These are phyloP conservation scores for Phialophora tarda DNA, from an alignment of 2,329 filamentous ascomycete species.

Conservation along the genomic window DNA sequence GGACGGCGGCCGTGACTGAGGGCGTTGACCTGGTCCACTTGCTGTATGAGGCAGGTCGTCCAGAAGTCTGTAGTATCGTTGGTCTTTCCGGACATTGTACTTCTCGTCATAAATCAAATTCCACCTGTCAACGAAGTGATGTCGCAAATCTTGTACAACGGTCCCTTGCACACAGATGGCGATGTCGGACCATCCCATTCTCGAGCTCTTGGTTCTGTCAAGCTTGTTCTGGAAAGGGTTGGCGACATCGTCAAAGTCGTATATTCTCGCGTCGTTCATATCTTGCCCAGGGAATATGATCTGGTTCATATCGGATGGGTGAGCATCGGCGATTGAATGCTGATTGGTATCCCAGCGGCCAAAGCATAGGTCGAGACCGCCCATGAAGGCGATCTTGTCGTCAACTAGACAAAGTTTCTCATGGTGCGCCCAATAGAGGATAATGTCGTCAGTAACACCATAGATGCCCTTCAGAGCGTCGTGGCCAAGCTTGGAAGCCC, in stretches of 20 bases:
- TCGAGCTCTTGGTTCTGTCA: slow-evolving; percentile 75
- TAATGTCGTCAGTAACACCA: slow-evolving; percentile 78
- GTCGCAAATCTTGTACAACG: slow-evolving; percentile 73
- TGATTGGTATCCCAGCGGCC: slow-evolving; percentile 87
- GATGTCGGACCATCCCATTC: slow-evolving; percentile 94
- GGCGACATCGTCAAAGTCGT: slow-evolving; percentile 75
- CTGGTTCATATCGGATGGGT: slow-evolving; percentile 75
- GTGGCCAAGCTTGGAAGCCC: slow-evolving; percentile 67
- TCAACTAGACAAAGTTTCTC: slow-evolving; percentile 89
- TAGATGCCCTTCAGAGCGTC: slow-evolving; percentile 80
- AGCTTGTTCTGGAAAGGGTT: slow-evolving; percentile 88
- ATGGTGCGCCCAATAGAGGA: slow-evolving; percentile 91
- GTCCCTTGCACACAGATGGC: slow-evolving; percentile 76
- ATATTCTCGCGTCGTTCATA: slow-evolving; percentile 86
- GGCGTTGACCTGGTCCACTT: slow-evolving; percentile 44
- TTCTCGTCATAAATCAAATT: slow-evolving; percentile 89
- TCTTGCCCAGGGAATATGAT: slow-evolving; percentile 89
- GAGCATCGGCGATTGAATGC: slow-evolving; percentile 83
- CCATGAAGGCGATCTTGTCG: slow-evolving; percentile 83
- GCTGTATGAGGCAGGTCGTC: slow-evolving; percentile 42
- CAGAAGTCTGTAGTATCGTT: slow-evolving; percentile 53
- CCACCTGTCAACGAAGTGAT: slow-evolving; percentile 86
- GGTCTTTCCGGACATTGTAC: slow-evolving; percentile 66
- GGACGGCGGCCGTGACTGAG: slow-evolving; percentile 45
- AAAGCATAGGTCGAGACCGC: slow-evolving; percentile 85